These are phyloP conservation scores for Candida chauliodis DNA, from an alignment of 805 yeast genomes.

Conservation along the genomic window DNA sequence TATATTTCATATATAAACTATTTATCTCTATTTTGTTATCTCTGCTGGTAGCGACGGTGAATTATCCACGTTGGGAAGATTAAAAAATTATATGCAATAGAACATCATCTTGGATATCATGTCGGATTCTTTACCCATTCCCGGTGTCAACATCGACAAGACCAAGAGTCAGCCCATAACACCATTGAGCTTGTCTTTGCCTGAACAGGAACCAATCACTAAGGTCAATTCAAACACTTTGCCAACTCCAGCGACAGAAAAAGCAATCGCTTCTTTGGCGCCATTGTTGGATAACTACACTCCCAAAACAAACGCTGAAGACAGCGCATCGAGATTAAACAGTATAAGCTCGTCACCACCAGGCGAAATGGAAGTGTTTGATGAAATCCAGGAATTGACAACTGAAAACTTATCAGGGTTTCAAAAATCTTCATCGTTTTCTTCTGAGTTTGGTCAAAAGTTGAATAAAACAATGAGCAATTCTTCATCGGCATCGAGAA, in stretches of 20 bases:
- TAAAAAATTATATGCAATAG: slow-evolving; percentile 2
- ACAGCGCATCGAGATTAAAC: slow-evolving; percentile 14
- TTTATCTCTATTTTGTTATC: background rate
- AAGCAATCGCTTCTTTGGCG: slow-evolving; percentile 75
- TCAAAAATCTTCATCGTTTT: slow-evolving; percentile 7
- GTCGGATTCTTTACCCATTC: slow-evolving; percentile 5
- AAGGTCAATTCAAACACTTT: slow-evolving; percentile 3
- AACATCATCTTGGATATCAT: background rate
- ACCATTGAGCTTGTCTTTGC: slow-evolving; percentile 22
- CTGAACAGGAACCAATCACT: slow-evolving; percentile 1
- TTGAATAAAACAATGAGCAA: slow-evolving; percentile 36
- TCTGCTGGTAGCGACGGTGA: background rate
- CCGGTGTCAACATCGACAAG: background rate
- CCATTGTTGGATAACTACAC: slow-evolving; percentile 72
- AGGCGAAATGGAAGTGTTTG: slow-evolving; percentile 9
- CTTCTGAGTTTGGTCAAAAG: slow-evolving; percentile 11
- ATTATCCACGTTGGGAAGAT: slow-evolving; percentile 1
- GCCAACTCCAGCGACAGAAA: slow-evolving; percentile 35
- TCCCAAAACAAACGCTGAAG: slow-evolving; percentile 54
- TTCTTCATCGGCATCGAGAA: slow-evolving; percentile 28
- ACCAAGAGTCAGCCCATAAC: slow-evolving; percentile 27
- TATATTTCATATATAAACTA: background rate
- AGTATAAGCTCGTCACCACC: slow-evolving; percentile 14
- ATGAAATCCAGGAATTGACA: slow-evolving; percentile 1
- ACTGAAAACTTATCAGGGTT: slow-evolving; percentile 13